phyloP scores from a whole-genome alignment of 1,139 yeast genomes.

The Geotrichum histeridarum region DNA sequence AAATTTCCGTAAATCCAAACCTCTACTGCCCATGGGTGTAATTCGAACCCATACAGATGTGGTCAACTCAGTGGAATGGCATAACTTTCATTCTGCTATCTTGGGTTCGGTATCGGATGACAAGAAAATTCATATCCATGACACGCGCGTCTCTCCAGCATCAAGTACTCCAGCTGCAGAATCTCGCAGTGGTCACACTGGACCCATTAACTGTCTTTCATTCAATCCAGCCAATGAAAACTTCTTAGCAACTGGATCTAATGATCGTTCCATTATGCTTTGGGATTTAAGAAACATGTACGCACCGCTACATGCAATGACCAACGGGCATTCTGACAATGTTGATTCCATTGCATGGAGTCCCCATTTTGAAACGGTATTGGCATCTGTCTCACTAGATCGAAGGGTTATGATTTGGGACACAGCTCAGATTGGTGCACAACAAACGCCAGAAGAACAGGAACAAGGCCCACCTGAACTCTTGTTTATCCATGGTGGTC shows the following conservation, averaged over 20 bases:
- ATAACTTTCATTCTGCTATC: conserved; percentile 42
- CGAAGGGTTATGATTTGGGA: conserved; percentile 72
- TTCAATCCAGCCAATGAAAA: conserved; percentile 55
- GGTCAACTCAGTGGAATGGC: conserved; percentile 46
- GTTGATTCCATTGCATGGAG: conserved; percentile 77
- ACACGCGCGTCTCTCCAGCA: conserved; percentile 44
- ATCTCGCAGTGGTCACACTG: conserved; percentile 35
- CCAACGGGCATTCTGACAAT: conserved; percentile 50
- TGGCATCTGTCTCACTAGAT: conserved; percentile 74
- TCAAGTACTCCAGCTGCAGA: conserved; percentile 27
- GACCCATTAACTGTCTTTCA: conserved; percentile 58
- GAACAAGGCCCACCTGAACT: conserved; percentile 40
- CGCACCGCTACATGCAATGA: conserved; percentile 30
- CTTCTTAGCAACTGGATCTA: conserved; percentile 66
- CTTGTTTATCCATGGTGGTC: conserved; percentile 80
- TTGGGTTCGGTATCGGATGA: conserved; percentile 78
- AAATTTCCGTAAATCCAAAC: conserved; percentile 9
- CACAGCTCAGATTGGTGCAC: conserved; percentile 41
- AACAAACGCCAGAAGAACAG: conserved; percentile 31
- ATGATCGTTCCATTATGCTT: conserved; percentile 51
- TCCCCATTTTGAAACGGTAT: conserved; percentile 50
- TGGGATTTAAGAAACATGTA: conserved; percentile 62
- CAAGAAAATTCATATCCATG: conserved; percentile 62
- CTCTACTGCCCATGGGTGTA: conserved; percentile 24
- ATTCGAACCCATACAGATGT: conserved; percentile 31